Evolutionary conservation across 2,329 filamentous ascomycete species (phyloP).

Genomic region (Pseudofabraea citricarpa): DNA sequence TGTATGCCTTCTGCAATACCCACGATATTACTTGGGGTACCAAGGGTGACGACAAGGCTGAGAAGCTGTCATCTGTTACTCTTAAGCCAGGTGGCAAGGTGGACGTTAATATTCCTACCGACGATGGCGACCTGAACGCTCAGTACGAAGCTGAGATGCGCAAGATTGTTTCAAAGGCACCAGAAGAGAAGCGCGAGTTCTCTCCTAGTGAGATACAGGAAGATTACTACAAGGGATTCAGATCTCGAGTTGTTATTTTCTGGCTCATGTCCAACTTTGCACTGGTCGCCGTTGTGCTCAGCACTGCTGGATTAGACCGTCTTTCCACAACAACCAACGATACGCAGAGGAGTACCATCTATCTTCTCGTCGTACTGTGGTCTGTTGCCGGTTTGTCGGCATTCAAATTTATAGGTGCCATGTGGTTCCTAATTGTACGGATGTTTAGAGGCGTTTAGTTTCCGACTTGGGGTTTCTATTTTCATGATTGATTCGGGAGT

Average conservation of each 20-base stretch:
- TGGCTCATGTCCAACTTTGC: slow-evolving; percentile 98
- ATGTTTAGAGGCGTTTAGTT: slow-evolving; percentile 73
- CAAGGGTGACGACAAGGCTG: slow-evolving; percentile 94
- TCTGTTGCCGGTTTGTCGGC: slow-evolving; percentile 28
- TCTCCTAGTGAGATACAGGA: slow-evolving; percentile 74
- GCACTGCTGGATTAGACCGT: slow-evolving; percentile 74
- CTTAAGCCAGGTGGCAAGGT: slow-evolving; percentile 95
- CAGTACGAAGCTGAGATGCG: slow-evolving; percentile 85
- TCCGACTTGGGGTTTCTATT: no score
- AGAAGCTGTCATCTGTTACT: slow-evolving; percentile 82
- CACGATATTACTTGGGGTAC: slow-evolving; percentile 98
- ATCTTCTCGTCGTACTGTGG: slow-evolving; percentile 30
- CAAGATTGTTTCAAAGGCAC: slow-evolving; percentile 69
- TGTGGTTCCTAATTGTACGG: slow-evolving; percentile 69
- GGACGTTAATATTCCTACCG: slow-evolving; percentile 77
- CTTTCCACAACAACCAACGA: slow-evolving; percentile 84
- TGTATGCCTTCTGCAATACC: slow-evolving; percentile 98
- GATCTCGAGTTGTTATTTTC: slow-evolving; percentile 82
- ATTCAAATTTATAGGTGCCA: slow-evolving; percentile 30
- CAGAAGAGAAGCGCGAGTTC: slow-evolving; percentile 62
- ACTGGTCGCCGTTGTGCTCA: slow-evolving; percentile 79
- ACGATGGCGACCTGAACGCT: slow-evolving; percentile 90
- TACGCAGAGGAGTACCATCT: slow-evolving; percentile 24
- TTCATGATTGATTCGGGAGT: no score
- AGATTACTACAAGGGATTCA: slow-evolving; percentile 97